These are phyloP conservation scores for Cyclotella cryptica DNA, from an alignment of 108 stramenopile species.

Conservation along the genomic window DNA sequence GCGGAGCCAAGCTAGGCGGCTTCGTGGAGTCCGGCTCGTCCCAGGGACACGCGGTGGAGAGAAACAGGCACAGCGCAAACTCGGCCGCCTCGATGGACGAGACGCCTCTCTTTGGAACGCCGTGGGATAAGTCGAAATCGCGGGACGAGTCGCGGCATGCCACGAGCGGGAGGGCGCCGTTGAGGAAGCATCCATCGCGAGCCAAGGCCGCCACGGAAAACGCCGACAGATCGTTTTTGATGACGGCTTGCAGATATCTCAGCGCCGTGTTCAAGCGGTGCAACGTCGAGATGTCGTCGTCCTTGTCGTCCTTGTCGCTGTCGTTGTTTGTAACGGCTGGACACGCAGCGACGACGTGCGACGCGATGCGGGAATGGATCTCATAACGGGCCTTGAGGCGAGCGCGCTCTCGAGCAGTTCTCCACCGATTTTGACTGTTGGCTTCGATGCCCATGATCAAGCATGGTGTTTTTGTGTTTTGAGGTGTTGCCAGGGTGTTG, in stretches of 20 bases:
- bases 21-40: not conserved
- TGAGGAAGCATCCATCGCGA: slow-evolving; percentile 24
- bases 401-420: slow-evolving; percentile 68
- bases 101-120: slow-evolving; percentile 5
- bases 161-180: slow-evolving; percentile 19
- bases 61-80: not conserved
- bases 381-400: slow-evolving; percentile 70
- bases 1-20: not conserved
- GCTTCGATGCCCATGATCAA: slow-evolving; percentile 35
- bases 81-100: not conserved
- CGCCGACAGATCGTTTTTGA: slow-evolving; percentile 44
- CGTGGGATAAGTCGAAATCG: slow-evolving; percentile 6
- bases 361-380: slow-evolving; percentile 58
- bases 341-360: not conserved
- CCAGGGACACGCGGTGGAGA: not conserved
- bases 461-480: no score
- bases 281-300: not conserved
- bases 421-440: slow-evolving; percentile 66
- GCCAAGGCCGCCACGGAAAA: slow-evolving; percentile 43
- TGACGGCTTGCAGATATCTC: slow-evolving; percentile 37
- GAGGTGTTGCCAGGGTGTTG: no score
- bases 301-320: not conserved
- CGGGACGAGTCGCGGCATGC: not conserved
- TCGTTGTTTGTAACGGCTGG: not conserved
- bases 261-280: slow-evolving; percentile 7